Evolutionary conservation across 2,329 filamentous ascomycete species (phyloP).

Genomic region (Colletotrichum tamarilloi): DNA sequence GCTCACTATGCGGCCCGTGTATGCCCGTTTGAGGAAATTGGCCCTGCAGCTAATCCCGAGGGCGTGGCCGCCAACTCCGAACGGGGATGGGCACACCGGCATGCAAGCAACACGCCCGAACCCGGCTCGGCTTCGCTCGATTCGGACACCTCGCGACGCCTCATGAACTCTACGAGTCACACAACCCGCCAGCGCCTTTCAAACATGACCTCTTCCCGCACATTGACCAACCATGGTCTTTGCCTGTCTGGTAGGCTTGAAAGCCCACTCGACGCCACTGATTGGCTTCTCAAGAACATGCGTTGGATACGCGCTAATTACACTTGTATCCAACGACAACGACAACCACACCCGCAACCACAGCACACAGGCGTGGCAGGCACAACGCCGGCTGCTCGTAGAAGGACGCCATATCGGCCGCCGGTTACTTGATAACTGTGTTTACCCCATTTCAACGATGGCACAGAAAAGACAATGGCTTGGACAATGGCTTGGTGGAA

Average conservation of each 20-base stretch:
- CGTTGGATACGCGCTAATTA: neutral
- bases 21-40: slow-evolving; percentile 30
- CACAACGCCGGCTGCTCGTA: slow-evolving; percentile 1
- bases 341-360: neutral
- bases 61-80: slow-evolving; percentile 23
- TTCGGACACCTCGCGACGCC: slow-evolving; percentile 14
- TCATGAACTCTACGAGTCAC: slow-evolving; percentile 6
- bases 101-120: slow-evolving; percentile 21
- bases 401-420: neutral
- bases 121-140: slow-evolving; percentile 21
- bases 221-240: slow-evolving; percentile 4
- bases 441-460: neutral
- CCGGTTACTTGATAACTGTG: neutral
- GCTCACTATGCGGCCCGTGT: slow-evolving; percentile 31
- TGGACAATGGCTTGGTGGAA: neutral
- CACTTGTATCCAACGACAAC: neutral
- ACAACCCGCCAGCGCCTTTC: neutral
- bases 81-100: slow-evolving; percentile 25
- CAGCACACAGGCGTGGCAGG: neutral
- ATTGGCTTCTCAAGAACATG: neutral
- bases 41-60: slow-evolving; percentile 29
- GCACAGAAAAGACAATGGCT: neutral
- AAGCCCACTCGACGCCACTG: slow-evolving; percentile 14
- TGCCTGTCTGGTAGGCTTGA: neutral
- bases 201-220: slow-evolving; percentile 14